A percentile compares a stretch with the other conserved stretches of the same genome.
phyloP scores from a whole-genome alignment of 1,139 yeast species.

The Hyphopichia burtonii region DNA sequence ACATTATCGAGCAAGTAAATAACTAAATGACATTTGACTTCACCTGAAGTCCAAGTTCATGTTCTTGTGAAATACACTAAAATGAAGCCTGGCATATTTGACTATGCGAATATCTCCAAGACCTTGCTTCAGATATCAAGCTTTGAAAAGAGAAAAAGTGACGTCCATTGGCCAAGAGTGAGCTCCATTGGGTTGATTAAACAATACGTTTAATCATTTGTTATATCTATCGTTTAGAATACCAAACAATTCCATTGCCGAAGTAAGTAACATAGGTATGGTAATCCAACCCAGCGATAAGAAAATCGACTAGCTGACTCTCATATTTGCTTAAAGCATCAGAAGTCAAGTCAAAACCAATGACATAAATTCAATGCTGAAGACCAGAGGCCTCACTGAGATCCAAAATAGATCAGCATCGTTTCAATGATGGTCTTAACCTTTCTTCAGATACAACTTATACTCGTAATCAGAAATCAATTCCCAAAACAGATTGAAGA shows the following conservation, averaged over 20 bases:
- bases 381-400: neutral
- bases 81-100: conserved; percentile 66
- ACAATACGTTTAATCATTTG: conserved; percentile 47
- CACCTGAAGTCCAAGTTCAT: conserved; percentile 16
- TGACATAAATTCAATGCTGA: neutral
- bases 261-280: conserved; percentile 15
- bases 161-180: conserved; percentile 71
- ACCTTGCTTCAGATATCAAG: conserved; percentile 20
- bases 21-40: conserved; percentile 23
- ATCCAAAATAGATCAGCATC: conserved; percentile 2
- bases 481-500: conserved; percentile 30
- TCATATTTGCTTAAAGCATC: neutral
- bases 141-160: conserved; percentile 27
- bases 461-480: neutral
- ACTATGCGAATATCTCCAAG: conserved; percentile 52
- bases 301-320: conserved; percentile 1
- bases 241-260: conserved; percentile 60
- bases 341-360: neutral
- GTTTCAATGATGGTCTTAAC: neutral
- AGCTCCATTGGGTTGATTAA: conserved; percentile 86
- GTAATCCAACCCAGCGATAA: conserved; percentile 8
- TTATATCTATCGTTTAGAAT: conserved; percentile 78
- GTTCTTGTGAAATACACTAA: neutral
- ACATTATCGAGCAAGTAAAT: conserved; percentile 4
- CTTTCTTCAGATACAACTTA: neutral